A percentile compares a stretch with the other conserved stretches of the same genome.
phyloP scores from a whole-genome alignment of 768 basidiomycete genomes.

The Rhizopogon vulgaris region DNA sequence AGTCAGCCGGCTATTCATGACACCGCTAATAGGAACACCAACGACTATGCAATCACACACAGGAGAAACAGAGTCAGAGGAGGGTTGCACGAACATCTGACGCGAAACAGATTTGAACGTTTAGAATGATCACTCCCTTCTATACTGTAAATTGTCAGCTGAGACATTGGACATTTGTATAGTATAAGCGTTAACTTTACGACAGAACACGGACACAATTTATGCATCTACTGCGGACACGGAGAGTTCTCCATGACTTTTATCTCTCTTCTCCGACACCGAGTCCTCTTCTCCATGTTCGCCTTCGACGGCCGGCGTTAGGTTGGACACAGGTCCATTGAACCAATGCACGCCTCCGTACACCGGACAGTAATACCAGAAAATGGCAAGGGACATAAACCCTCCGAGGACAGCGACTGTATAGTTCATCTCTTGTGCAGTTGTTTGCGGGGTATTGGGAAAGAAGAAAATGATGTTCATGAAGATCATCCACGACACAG shows the following conservation, averaged over 20 bases:
- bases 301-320: background rate
- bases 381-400: conserved; percentile 15
- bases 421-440: conserved; percentile 32
- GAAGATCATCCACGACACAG: conserved; percentile 31
- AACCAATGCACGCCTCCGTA: conserved; percentile 24
- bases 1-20: too few species aligned
- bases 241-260: background rate
- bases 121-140: too few species aligned
- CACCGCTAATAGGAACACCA: too few species aligned
- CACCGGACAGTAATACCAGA: conserved; percentile 8
- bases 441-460: conserved; percentile 22
- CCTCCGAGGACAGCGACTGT: conserved; percentile 28
- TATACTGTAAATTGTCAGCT: too few species aligned
- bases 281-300: background rate
- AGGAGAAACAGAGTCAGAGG: too few species aligned
- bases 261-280: background rate
- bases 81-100: too few species aligned
- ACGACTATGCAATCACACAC: too few species aligned
- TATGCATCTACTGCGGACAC: background rate
- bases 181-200: background rate
- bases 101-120: too few species aligned
- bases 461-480: conserved; percentile 27
- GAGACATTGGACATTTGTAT: background rate
- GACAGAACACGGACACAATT: background rate
- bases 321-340: conserved; percentile 18